A percentile compares a stretch with the other conserved stretches of the same genome.
Evolutionary conservation across 495 filamentous ascomycete genomes (phyloP).

Genomic region (Xylaria castorea): DNA sequence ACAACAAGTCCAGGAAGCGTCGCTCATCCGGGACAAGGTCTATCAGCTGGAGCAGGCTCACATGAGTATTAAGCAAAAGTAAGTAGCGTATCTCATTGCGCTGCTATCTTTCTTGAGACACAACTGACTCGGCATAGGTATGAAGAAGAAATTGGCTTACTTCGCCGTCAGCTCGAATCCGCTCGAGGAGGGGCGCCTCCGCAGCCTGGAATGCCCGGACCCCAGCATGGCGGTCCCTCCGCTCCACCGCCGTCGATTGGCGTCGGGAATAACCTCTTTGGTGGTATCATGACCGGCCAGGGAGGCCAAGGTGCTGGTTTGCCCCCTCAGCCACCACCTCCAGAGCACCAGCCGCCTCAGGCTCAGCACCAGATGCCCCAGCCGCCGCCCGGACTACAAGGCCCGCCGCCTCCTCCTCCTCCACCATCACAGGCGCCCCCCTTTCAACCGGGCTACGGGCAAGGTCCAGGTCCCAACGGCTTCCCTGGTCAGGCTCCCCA

Average conservation of each 20-base stretch:
- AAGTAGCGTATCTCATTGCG: constrained; percentile 40
- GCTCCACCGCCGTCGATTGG: constrained; percentile 88
- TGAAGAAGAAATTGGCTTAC: constrained; percentile 84
- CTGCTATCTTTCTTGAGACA: background rate
- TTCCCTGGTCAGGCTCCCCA: constrained; percentile 74
- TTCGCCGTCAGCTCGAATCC: constrained; percentile 87
- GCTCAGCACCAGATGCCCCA: constrained; percentile 67
- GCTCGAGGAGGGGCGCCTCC: constrained; percentile 68
- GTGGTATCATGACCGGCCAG: constrained; percentile 93
- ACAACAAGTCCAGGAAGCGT: constrained; percentile 88
- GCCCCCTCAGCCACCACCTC: constrained; percentile 80
- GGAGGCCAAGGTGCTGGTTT: constrained; percentile 82
- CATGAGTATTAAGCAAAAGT: constrained; percentile 88
- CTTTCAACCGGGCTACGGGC: constrained; percentile 59
- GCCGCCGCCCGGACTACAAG: constrained; percentile 69
- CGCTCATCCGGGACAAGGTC: constrained; percentile 88
- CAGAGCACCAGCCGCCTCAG: constrained; percentile 56
- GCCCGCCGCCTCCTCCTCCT: constrained; percentile 64
- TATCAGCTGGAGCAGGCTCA: constrained; percentile 90
- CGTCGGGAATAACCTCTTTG: constrained; percentile 92
- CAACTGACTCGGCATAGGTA: constrained; percentile 64
- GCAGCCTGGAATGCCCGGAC: constrained; percentile 66
- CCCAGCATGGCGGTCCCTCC: constrained; percentile 76
- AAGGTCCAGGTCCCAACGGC: constrained; percentile 56
- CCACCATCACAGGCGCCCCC: constrained; percentile 59